Conservation (phyloP, 768 basidiomycete species). For the Favolaschia claudopus region DNA sequence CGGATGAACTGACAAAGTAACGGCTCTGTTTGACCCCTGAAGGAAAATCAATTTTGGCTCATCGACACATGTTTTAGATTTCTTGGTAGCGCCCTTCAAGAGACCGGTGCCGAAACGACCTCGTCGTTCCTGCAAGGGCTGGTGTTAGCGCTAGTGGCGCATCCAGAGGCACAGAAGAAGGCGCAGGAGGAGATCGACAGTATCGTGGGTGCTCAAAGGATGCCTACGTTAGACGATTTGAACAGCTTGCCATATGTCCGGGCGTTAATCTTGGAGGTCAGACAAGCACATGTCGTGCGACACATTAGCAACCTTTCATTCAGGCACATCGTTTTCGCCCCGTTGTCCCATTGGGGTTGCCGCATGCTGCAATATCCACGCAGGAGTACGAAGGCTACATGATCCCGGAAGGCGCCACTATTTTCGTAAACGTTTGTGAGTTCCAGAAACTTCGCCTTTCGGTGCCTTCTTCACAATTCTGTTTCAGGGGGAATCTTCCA, state of each 20-base stretch:
- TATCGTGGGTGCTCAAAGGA: conserved; percentile 26
- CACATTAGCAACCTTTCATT: neutral
- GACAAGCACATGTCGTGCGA: too few species aligned
- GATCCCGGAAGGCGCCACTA: neutral
- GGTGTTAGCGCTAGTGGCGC: conserved; percentile 22
- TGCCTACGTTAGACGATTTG: conserved; percentile 28
- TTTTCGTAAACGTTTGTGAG: neutral
- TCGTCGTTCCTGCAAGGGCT: conserved; percentile 29
- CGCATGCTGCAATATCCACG: neutral
- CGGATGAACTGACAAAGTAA: conserved; percentile 12
- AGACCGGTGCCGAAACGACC: conserved; percentile 39
- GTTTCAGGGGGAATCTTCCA: conserved; percentile 35
- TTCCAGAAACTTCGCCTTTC: conserved; percentile 10
- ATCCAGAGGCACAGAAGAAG: conserved; percentile 35
- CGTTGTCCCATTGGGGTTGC: neutral
- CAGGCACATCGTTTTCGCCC: neutral
- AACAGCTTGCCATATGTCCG: conserved; percentile 32
- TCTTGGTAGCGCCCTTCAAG: conserved; percentile 34
- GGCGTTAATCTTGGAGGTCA: conserved; percentile 32
- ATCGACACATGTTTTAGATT: conserved; percentile 25
- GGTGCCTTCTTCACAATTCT: conserved; percentile 8
- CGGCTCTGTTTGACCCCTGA: too few species aligned
- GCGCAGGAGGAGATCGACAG: neutral
- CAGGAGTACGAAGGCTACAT: neutral
- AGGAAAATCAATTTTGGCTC: neutral